Conservation (phyloP, 2,329 filamentous ascomycete species). For the Coniochaeta sp. region DNA sequence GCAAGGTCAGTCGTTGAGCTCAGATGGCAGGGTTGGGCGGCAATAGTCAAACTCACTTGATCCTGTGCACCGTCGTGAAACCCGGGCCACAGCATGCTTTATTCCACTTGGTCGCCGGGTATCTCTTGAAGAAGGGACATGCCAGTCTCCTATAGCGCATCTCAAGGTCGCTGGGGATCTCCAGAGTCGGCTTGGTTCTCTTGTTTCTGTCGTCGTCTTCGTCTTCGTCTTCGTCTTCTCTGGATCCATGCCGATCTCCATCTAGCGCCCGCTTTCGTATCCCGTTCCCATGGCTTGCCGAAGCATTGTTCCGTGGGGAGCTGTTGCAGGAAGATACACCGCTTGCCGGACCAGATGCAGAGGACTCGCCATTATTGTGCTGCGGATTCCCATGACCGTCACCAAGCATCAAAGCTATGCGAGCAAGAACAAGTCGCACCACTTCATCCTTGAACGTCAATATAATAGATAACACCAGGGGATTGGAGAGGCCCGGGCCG, state of each 20-base stretch:
- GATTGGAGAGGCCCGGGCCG: background rate
- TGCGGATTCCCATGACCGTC: background rate
- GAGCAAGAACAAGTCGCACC: background rate
- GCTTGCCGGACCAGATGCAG: background rate
- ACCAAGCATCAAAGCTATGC: background rate
- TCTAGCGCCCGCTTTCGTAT: background rate
- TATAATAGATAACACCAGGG: background rate
- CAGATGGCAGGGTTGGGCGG: background rate
- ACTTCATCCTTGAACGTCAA: background rate
- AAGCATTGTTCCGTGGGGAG: background rate
- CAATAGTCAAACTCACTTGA: background rate
- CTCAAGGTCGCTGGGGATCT: background rate
- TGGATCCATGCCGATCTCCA: background rate
- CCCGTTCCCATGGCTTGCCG: background rate
- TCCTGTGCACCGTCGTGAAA: background rate
- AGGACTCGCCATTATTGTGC: background rate
- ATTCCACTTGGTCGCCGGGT: slow-evolving; percentile 1
- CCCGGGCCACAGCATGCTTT: background rate
- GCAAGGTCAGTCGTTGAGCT: background rate
- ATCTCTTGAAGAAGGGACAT: slow-evolving; percentile 4
- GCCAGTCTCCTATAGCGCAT: background rate
- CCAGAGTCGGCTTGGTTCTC: background rate
- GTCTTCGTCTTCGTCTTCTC: background rate
- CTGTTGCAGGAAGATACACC: background rate
- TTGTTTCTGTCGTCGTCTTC: background rate